Conservation (phyloP, 495 filamentous ascomycete species). For the Physcia stellaris region DNA sequence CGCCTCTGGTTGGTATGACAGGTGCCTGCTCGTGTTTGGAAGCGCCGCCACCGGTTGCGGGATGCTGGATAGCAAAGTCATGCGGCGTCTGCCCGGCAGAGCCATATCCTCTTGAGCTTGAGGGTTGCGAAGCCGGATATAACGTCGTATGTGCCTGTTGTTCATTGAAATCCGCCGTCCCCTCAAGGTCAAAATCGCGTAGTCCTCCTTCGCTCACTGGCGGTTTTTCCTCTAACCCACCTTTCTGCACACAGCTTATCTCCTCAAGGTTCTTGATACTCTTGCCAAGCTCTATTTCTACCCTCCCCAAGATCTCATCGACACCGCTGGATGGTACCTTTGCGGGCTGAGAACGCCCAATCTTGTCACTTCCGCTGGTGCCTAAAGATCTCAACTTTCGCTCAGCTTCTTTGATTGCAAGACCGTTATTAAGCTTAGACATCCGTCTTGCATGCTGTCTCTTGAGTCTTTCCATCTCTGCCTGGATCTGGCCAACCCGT, state of each 20-base stretch:
- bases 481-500: slow-evolving; percentile 48
- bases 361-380: slow-evolving; percentile 2
- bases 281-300: slow-evolving; percentile 42
- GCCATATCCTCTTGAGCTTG: background rate
- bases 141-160: background rate
- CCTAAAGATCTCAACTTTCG: slow-evolving; percentile 26
- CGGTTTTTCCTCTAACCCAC: slow-evolving; percentile 52
- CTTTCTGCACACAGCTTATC: slow-evolving; percentile 54
- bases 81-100: background rate
- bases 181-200: slow-evolving; percentile 11
- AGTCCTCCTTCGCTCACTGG: slow-evolving; percentile 15
- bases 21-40: background rate
- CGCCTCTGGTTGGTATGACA: background rate
- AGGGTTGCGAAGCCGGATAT: background rate
- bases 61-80: background rate
- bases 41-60: background rate
- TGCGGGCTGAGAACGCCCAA: too few species aligned
- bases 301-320: slow-evolving; percentile 46
- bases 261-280: slow-evolving; percentile 44
- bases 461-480: slow-evolving; percentile 74
- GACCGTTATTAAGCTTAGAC: slow-evolving; percentile 55
- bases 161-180: background rate
- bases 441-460: slow-evolving; percentile 59
- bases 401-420: slow-evolving; percentile 50
- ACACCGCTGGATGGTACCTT: too few species aligned